Percentiles rank a stretch among this genome's conserved stretches.
Evolutionary conservation across 495 filamentous ascomycete species (phyloP).

Genomic region (Xylaria palmicola): DNA sequence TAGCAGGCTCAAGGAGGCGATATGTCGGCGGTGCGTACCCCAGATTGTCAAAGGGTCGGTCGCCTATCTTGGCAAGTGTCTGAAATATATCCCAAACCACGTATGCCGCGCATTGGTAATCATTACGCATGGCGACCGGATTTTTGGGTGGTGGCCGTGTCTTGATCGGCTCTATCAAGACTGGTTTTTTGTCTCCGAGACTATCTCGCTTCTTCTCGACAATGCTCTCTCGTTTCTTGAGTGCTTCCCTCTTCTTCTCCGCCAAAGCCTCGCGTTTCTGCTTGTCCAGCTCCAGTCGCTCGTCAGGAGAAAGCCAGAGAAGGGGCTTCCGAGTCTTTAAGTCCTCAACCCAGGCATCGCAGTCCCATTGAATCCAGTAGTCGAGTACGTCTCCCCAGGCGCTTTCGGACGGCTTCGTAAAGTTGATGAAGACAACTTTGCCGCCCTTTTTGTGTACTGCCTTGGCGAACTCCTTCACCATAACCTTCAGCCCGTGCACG

Average conservation of each 20-base stretch:
- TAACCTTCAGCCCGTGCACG: conserved; percentile 66
- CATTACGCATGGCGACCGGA: conserved; percentile 33
- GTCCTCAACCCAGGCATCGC: conserved; percentile 66
- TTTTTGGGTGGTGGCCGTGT: conserved; percentile 29
- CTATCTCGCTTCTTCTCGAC: conserved; percentile 20
- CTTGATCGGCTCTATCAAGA: conserved; percentile 22
- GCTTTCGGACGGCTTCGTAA: conserved; percentile 65
- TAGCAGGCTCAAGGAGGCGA: not conserved
- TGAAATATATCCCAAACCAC: conserved; percentile 35
- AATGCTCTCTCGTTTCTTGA: conserved; percentile 31
- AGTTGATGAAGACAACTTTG: conserved; percentile 68
- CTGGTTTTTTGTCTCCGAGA: conserved; percentile 17
- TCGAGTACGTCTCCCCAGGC: conserved; percentile 67
- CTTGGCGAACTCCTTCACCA: conserved; percentile 69
- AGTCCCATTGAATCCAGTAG: conserved; percentile 70
- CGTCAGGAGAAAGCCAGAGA: conserved; percentile 53
- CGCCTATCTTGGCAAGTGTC: conserved; percentile 28
- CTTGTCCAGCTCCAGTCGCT: conserved; percentile 34
- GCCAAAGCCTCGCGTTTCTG: conserved; percentile 28
- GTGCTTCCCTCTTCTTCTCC: conserved; percentile 30
- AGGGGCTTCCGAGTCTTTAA: conserved; percentile 54
- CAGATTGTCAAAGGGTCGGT: conserved; percentile 31
- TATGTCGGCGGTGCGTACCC: conserved; percentile 21
- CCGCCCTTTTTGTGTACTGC: conserved; percentile 62
- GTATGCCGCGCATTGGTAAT: conserved; percentile 33